Evolutionary conservation across 805 yeast genomes (phyloP), one percentile per base, ranked within the genome.

Genomic region (Wickerhamiella azymoides): DNA sequence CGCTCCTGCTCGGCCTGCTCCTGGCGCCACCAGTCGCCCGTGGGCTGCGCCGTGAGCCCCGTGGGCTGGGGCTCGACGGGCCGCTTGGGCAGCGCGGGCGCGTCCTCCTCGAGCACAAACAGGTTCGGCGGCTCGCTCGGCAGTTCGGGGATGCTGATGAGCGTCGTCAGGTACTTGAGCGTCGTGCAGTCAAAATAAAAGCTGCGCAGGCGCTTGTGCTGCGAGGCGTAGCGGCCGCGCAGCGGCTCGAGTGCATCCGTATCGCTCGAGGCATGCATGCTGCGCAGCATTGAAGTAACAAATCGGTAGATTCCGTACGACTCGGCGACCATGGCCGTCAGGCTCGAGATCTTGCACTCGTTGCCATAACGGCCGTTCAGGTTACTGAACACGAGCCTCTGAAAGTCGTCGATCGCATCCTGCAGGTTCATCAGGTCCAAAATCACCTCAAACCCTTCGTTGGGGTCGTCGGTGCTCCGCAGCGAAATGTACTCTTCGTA

Each of bases 401-500:
- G 86, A 49, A 84, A 76, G 50, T 80, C 81, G 58, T 84, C 89
- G 45, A 86, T 74, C 17, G 77, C 68, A 58, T 89, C 96, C 62
- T 86, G 96, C 47, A 89, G 67, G 39, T 77, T 76, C 84, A 85
- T 79, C 55, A 89, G 68, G 59, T 85, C 96, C 52, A 84, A 61
- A 50, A 89, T 77, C 0, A 94, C 79, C 58, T 89, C 94, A 60
- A 81, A 88, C 6, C 97, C 97, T 64, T 86, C 95, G 59, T 89
- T 86, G 5, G 96, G 96, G 61, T 89, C 95, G 56, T 84, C 79
- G 33, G 84, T 93, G 2, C 86, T 77, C 48, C 84, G 75, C 53
- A 89, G 70, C 3, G 96, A 84, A 38, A 88, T 77, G 59, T 89
- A 92, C 61, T 89, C 98, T 62, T 86, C 94, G 59, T 89, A 92